Evolutionary conservation across 2,329 filamentous ascomycete genomes (phyloP), one percentile per base, ranked within the genome.

Genomic region (Colletotrichum scovillei): DNA sequence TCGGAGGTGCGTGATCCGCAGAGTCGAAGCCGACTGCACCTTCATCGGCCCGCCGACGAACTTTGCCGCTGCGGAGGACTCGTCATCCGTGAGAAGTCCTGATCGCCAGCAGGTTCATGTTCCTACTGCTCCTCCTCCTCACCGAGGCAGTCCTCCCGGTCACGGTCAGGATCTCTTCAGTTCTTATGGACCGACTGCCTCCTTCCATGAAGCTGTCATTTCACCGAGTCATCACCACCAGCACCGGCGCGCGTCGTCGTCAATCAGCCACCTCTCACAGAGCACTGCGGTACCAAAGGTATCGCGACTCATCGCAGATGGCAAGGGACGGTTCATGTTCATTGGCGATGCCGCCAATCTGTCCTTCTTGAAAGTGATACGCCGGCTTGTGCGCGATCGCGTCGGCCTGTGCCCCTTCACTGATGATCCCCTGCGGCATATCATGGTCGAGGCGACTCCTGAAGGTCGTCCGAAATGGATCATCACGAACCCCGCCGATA

Each of bases 321-420:
- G 77, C 7, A 76, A 79, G 46, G 80, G 80, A 19, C 79, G 77
- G 35, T 80, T 80, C 75, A 80, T 83, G 76, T 83, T 82, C 59
- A 79, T 83, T 32, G 81, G 81, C n/a, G 81, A 82, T 72, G 80
- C 81, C 22, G 80, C 80, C 8, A 82, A 80, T 4, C 35, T 82
- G 6, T 80, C 80, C 0, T 81, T 82, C 32, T 74, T 82, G 1
- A 80, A 82, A 32, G 80, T 80, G 26, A 81, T 82, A 16, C 79
- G 81, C 0, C 77, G 81, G 4, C 76, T 82, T 22, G 80, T 82
- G 0, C 76, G 76, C 5, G 76, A 79, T 26, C 76, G 78, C 19
- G 64, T 83, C 4, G 81, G 80, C 5, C 76, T 76, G 3, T 82
- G 81, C 56, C 35, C 78, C 9, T 79, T 83, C 49, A 78, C 79